These are phyloP conservation scores for Solanum hybrid DNA, from an alignment of 305 asterid genomes.

Conservation along the genomic window DNA sequence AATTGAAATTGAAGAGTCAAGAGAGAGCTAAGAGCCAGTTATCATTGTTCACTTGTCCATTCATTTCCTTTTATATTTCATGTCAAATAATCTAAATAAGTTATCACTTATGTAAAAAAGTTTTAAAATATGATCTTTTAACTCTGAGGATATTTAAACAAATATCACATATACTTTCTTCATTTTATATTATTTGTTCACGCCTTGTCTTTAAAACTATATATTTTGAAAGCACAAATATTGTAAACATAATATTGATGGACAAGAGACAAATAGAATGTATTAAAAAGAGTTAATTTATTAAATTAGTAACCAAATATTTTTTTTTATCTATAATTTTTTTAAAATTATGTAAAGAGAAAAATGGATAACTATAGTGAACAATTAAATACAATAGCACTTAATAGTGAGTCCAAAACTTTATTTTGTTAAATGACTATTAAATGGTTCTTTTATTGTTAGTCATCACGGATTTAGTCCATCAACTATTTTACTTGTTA, in stretches of 20 bases:
- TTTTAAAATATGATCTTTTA: background rate
- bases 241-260: too few species aligned
- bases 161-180: background rate
- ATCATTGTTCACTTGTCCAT: background rate
- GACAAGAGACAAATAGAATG: too few species aligned
- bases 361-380: too few species aligned
- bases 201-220: too few species aligned
- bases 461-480: background rate
- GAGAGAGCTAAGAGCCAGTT: background rate
- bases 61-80: background rate
- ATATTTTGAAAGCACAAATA: too few species aligned
- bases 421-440: too few species aligned
- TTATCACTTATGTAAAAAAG: background rate
- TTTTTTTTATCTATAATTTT: too few species aligned
- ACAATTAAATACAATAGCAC: background rate
- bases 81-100: background rate
- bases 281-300: too few species aligned
- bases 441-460: too few species aligned
- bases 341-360: too few species aligned
- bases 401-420: too few species aligned
- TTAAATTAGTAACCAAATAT: too few species aligned
- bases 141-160: background rate
- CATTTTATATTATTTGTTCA: background rate
- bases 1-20: background rate
- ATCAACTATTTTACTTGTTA: background rate